Percentiles rank a stretch among this genome's conserved stretches.
phyloP scores from a whole-genome alignment of 106 monocot species.

The Narthecium ossifragum region DNA sequence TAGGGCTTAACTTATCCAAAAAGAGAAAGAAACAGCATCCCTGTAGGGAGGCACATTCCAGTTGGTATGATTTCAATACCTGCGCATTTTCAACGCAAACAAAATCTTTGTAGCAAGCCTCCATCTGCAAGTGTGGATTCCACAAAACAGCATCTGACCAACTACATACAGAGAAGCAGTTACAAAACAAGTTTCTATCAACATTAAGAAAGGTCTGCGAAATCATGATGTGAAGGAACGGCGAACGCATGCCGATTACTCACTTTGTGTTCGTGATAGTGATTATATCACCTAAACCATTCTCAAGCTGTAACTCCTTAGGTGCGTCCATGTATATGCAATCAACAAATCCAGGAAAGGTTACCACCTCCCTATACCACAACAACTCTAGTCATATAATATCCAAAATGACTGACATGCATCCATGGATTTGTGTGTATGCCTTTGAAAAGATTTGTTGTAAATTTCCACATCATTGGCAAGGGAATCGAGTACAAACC shows the following conservation, averaged over 20 bases:
- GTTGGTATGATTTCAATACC: conserved; percentile 25
- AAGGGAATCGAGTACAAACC: conserved; percentile 25
- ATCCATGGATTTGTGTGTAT: too few relatives aligned
- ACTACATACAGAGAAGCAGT: conserved; percentile 33
- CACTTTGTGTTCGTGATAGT: conserved; percentile 71
- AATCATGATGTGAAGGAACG: background rate
- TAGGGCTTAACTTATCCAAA: conserved; percentile 58
- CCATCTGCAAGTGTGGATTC: conserved; percentile 97
- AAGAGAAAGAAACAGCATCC: background rate
- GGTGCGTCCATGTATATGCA: conserved; percentile 82
- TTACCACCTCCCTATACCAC: conserved; percentile 57
- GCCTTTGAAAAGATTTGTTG: background rate
- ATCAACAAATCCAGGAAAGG: conserved; percentile 92
- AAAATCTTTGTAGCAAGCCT: conserved; percentile 86
- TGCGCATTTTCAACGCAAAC: conserved; percentile 99
- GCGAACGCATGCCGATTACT: background rate
- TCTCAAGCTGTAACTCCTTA: conserved; percentile 58
- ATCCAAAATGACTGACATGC: too few relatives aligned
- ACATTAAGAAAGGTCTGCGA: background rate
- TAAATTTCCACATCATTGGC: background rate
- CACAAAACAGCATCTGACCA: conserved; percentile 94
- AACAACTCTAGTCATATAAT: conserved; percentile 14
- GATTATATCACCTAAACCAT: conserved; percentile 80
- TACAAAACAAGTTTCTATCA: background rate
- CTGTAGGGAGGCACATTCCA: background rate